Base-by-base conservation (phyloP, 768 basidiomycete genomes). In the Suillus luteus region DNA sequence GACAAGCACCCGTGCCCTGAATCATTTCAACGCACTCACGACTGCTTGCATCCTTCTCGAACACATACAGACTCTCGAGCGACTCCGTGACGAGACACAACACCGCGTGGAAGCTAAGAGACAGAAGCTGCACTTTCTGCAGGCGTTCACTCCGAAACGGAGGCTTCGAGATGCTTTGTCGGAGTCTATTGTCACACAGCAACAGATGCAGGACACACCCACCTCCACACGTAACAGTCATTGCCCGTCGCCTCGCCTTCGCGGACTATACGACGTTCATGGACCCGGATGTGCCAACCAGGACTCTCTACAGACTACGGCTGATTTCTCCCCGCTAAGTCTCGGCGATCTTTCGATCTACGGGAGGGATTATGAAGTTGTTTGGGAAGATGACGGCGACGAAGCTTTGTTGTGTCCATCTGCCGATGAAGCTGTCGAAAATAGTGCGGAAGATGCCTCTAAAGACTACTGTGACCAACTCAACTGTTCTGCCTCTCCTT, bases 1-100 rank as follows among this genome's bases (percentile, higher is more conserved):
- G 11, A 22, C 31, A n/a, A 54, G 33, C 63, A 10, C 66, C 52
- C 58, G n/a, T 14, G 37, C 55, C 55, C 12, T 12, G 52, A 54
- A 54, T n/a, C 64, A 68, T 24, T 54, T 64, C 46, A 64, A 75
- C 52, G 44, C 73, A n/a, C 75, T 75, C 61, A 65, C 65, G 35
- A 76, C 73, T 17, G 72, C 75, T 2, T 74, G 67, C 59, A 72
- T 72, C 27, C 65, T 75, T 31, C 59, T 75, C 52, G 67, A 68
- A 38, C 73, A 75, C 5, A 51, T 75, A 4, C 66, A 66, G 54
- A 65, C 65, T 19, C 75, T 76, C 15, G 62, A 63, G 27, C 60
- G 43, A 46, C 61, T 44, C n/a, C 37, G 60, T 31, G 59, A 62
- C n/a, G 37, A 43, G 15, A 52, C 44, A 63, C 60, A 62, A 12